Evolutionary conservation across 306 rosid species (phyloP).

Genomic region (Cucurbita argyrosperma): DNA sequence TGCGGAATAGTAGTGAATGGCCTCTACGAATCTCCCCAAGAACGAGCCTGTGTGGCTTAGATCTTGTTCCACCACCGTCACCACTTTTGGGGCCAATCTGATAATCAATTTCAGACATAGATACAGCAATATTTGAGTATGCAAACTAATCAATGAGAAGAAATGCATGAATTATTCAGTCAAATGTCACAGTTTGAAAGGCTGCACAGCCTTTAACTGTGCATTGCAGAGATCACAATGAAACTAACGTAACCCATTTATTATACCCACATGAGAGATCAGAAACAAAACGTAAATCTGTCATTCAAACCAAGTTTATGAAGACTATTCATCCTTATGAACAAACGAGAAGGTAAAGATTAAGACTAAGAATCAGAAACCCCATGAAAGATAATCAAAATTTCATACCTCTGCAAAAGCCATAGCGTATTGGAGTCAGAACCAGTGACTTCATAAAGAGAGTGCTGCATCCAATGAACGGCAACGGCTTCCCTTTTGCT

Average conservation of each 20-base stretch:
- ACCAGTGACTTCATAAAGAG: conserved; percentile 91
- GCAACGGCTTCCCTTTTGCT: conserved; percentile 90
- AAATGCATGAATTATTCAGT: background rate
- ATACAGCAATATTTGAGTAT: background rate
- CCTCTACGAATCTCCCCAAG: conserved; percentile 92
- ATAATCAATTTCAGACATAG: conserved; percentile 6
- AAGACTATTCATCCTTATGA: background rate
- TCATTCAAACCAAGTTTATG: background rate
- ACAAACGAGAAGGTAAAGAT: background rate
- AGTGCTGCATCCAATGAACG: conserved; percentile 95
- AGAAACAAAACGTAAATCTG: background rate
- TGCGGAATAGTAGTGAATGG: conserved; percentile 95
- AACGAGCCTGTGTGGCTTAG: conserved; percentile 82
- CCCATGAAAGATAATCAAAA: background rate
- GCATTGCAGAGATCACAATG: background rate
- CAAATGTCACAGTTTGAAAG: background rate
- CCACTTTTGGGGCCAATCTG: conserved; percentile 92
- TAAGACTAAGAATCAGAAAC: background rate
- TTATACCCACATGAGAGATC: background rate
- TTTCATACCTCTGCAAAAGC: conserved; percentile 76
- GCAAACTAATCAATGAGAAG: background rate
- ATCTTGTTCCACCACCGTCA: conserved; percentile 96
- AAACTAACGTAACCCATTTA: background rate
- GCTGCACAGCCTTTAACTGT: background rate
- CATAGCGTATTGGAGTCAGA: conserved; percentile 77